phyloP scores from a whole-genome alignment of 2,329 filamentous ascomycete genomes.

The Colletotrichum sp. region DNA sequence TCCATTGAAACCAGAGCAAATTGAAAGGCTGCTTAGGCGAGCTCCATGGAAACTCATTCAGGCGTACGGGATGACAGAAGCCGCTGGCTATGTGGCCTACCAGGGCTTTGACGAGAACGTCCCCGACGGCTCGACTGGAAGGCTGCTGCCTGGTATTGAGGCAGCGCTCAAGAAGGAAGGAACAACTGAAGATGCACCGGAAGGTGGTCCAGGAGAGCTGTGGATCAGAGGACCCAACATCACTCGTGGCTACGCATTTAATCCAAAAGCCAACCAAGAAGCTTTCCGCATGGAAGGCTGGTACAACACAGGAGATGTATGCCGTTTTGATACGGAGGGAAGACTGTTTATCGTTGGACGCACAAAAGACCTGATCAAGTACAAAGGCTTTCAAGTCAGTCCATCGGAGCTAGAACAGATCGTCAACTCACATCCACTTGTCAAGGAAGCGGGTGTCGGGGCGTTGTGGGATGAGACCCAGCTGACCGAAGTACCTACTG shows the following conservation, averaged over 20 bases:
- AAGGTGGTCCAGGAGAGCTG: constrained; percentile 44
- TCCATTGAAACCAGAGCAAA: constrained; percentile 38
- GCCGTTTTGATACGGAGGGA: constrained; percentile 36
- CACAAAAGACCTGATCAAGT: constrained; percentile 47
- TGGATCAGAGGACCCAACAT: constrained; percentile 50
- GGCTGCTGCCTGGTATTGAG: constrained; percentile 41
- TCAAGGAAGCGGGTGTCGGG: constrained; percentile 39
- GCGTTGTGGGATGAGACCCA: constrained; percentile 40
- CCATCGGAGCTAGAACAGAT: constrained; percentile 40
- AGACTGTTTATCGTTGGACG: constrained; percentile 39
- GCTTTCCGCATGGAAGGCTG: constrained; percentile 42
- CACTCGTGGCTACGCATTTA: constrained; percentile 45
- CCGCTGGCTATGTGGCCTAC: constrained; percentile 46
- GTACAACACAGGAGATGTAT: constrained; percentile 53
- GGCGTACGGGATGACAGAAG: constrained; percentile 52
- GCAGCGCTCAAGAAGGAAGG: constrained; percentile 43
- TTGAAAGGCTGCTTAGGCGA: constrained; percentile 31
- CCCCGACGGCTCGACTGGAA: constrained; percentile 38
- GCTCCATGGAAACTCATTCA: constrained; percentile 44
- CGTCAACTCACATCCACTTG: constrained; percentile 39
- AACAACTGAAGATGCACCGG: constrained; percentile 36
- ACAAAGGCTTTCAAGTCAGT: constrained; percentile 46
- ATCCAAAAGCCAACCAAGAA: constrained; percentile 39
- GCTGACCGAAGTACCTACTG: constrained; percentile 41
- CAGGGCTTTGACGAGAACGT: constrained; percentile 36